Base-by-base conservation (phyloP, 371 early-diverging fungal genomes). In the Mortierella sp. region DNA sequence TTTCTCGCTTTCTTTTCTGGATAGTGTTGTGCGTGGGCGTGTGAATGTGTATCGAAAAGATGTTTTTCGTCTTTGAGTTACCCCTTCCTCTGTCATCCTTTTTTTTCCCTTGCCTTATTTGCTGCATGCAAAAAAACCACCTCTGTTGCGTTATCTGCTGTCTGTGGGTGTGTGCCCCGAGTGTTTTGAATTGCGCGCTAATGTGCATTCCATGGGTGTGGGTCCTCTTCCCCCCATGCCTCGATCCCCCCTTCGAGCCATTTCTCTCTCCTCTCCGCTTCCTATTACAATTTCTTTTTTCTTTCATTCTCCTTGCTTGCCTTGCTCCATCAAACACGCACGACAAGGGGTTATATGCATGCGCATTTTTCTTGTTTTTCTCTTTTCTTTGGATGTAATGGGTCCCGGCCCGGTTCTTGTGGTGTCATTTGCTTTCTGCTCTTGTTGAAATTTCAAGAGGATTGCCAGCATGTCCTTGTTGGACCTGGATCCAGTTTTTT, bases 401-500 rank as follows among this genome's bases (percentile, higher is more conserved):
- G n/a, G n/a, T n/a, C n/a, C n/a, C n/a, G n/a, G n/a, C n/a, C n/a
- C n/a, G n/a, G n/a, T n/a, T n/a, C n/a, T n/a, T n/a, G n/a, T n/a
- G n/a, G n/a, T n/a, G n/a, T n/a, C n/a, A n/a, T n/a, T n/a, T n/a
- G n/a, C n/a, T n/a, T n/a, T 61, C 31, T 22, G n/a, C n/a, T n/a
- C n/a, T n/a, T n/a, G n/a, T n/a, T n/a, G n/a, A n/a, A n/a, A n/a
- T n/a, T n/a, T n/a, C n/a, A n/a, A n/a, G n/a, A n/a, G n/a, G n/a
- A n/a, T n/a, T n/a, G n/a, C 67, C n/a, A 48, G 47, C 13, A n/a
- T 67, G 44, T 13, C 48, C 34, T 45, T n/a, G 34, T 48, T 31
- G 29, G 55, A 31, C 55, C 26, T 26, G 53, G 55, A 29, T 14
- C 50, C 63, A 44, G 63, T 53, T 61, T 70, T 63, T 37, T 64